Percentiles rank a stretch among this genome's conserved stretches.
phyloP scores from a whole-genome alignment of 2,329 filamentous ascomycete species.

The Cercospora sp. region DNA sequence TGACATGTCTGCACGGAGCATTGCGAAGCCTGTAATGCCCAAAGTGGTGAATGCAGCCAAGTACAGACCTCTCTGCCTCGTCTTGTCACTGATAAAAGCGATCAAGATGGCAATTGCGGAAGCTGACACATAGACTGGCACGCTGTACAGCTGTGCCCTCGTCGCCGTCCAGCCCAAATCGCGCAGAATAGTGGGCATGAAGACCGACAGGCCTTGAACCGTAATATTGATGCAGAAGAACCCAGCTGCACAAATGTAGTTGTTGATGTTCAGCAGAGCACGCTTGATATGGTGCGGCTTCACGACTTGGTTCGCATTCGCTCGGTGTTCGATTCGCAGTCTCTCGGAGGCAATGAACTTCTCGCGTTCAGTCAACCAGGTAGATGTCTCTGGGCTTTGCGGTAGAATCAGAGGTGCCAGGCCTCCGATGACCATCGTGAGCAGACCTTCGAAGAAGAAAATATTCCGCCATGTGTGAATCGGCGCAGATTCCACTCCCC shows the following conservation, averaged over 20 bases:
- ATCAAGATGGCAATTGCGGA: slow-evolving; percentile 28
- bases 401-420: slow-evolving; percentile 56
- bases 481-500: slow-evolving; percentile 48
- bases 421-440: slow-evolving; percentile 52
- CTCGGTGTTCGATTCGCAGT: slow-evolving; percentile 52
- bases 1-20: slow-evolving; percentile 33
- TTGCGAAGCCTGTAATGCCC: slow-evolving; percentile 39
- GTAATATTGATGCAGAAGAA: slow-evolving; percentile 64
- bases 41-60: slow-evolving; percentile 28
- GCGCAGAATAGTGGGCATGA: slow-evolving; percentile 56
- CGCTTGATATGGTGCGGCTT: slow-evolving; percentile 52
- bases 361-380: slow-evolving; percentile 56
- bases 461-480: slow-evolving; percentile 60
- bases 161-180: slow-evolving; percentile 65
- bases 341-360: slow-evolving; percentile 56
- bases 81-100: slow-evolving; percentile 31
- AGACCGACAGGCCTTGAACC: slow-evolving; percentile 49
- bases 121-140: slow-evolving; percentile 43
- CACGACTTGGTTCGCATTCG: slow-evolving; percentile 50
- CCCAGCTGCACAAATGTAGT: slow-evolving; percentile 58
- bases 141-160: slow-evolving; percentile 44
- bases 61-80: slow-evolving; percentile 26
- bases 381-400: slow-evolving; percentile 50
- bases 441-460: slow-evolving; percentile 63
- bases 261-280: slow-evolving; percentile 58